Base-by-base conservation (phyloP, 2,329 filamentous ascomycete genomes). In the Penicillium verrucosum region DNA sequence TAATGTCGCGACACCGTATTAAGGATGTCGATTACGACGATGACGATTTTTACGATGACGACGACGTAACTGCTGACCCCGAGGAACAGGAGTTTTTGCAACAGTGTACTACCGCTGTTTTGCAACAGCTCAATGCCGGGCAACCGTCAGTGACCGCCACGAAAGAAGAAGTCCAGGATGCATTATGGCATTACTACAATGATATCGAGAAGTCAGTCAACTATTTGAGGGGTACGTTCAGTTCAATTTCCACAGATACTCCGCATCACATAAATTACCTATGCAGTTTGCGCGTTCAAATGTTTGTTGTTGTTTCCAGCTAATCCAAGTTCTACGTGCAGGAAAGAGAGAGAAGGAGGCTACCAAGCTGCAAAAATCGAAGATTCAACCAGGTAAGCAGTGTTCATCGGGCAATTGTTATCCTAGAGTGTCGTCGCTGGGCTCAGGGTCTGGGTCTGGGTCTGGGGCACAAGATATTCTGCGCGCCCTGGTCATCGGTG, bases 181-280 rank as follows among this genome's bases (percentile, higher is more conserved):
- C 92, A 0, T 76, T 99, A 16, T 97, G 92, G 91, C 86, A 99
- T 75, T 97, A 97, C 74, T 97, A 93, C 73, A 97, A 92, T 71
- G 92, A 99, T 67, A 81, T 96, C 30, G 88, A 86, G 56, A 96
- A 96, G 74, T 86, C 90, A 1, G 88, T 95, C 37, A 81, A 83
- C 55, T 97, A 95, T 69, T 75, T 99, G 56, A 83, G 86, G 60
- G 89, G 86, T 81, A 86, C 64, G 73, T 60, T 29, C 56, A 8
- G 73, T 60, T 29, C 56, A 8, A 25, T 52, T 12, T 69, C 8
- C n/a, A 5, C 16, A 32, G 4, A 40, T 52, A n/a, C 34, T 5
- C 7, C 11, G 16, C 10, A 23, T 30, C 9, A 8, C 21, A 23
- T 45, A 12, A n/a, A 16, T 30, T 32, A 9, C n/a, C 9, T 43